These are phyloP conservation scores for Yamadazyma tumulicola DNA, from an alignment of 805 yeast genomes.

Conservation along the genomic window DNA sequence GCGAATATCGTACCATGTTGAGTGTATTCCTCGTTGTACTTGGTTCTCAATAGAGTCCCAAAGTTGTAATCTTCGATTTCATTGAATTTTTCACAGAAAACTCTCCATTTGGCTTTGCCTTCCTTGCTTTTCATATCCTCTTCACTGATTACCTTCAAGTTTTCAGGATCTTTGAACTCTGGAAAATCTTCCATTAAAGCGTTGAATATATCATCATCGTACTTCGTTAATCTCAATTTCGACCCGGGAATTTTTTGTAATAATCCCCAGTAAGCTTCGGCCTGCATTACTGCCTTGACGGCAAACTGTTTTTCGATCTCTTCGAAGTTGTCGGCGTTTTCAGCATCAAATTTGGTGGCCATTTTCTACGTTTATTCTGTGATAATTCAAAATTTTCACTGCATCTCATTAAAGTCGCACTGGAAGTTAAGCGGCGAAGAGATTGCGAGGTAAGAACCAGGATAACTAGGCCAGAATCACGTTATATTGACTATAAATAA, in stretches of 20 bases:
- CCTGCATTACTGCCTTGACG: slow-evolving; percentile 93
- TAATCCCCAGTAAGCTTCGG: slow-evolving; percentile 89
- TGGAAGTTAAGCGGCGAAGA: neutral
- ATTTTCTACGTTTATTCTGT: slow-evolving; percentile 12
- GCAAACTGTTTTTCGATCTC: slow-evolving; percentile 93
- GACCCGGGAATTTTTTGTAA: slow-evolving; percentile 76
- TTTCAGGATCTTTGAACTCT: slow-evolving; percentile 66
- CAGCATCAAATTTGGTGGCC: slow-evolving; percentile 65
- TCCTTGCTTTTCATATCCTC: slow-evolving; percentile 73
- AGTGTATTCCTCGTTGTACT: slow-evolving; percentile 67
- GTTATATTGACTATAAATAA: neutral
- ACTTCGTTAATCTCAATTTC: slow-evolving; percentile 65
- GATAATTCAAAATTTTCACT: neutral
- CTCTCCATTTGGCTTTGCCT: slow-evolving; percentile 92
- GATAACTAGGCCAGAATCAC: neutral
- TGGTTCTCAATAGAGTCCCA: slow-evolving; percentile 87
- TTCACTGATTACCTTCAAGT: slow-evolving; percentile 61
- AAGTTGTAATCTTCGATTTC: slow-evolving; percentile 89
- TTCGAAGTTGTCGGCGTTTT: slow-evolving; percentile 89
- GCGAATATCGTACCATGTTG: slow-evolving; percentile 84
- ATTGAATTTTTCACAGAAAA: slow-evolving; percentile 78
- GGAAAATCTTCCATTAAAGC: slow-evolving; percentile 73
- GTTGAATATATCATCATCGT: slow-evolving; percentile 67
- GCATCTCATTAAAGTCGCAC: neutral
- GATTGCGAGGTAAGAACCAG: no score